Evolutionary conservation across 257 asterid genomes (phyloP).

Genomic region (Coffea eugenioides): DNA sequence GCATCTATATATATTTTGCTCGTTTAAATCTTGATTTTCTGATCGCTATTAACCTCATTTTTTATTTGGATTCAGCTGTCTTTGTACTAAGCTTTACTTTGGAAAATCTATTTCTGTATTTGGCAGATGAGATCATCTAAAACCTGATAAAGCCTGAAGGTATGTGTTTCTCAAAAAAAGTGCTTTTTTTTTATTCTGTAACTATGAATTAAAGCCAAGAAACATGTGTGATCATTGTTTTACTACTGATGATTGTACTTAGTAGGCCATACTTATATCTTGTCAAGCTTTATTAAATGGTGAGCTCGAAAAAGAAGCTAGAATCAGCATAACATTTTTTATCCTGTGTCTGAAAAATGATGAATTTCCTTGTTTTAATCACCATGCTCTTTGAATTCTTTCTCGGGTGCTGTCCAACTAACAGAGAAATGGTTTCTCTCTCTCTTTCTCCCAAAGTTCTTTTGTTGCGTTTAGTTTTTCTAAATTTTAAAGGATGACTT

Average conservation of each 20-base stretch:
- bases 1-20: background rate
- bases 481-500: slow-evolving; percentile 1
- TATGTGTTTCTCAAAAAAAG: slow-evolving; percentile 4
- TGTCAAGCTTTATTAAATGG: slow-evolving; percentile 8
- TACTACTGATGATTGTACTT: background rate
- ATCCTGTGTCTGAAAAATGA: background rate
- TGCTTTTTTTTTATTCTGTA: background rate
- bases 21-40: slow-evolving; percentile 20
- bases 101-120: background rate
- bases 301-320: background rate
- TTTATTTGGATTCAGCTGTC: background rate
- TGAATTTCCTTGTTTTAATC: background rate
- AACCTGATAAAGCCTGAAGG: slow-evolving; percentile 31
- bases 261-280: background rate
- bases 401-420: background rate
- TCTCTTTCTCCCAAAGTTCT: background rate
- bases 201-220: background rate
- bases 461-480: background rate
- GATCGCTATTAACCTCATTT: slow-evolving; percentile 7
- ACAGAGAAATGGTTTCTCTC: background rate
- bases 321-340: background rate
- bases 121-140: slow-evolving; percentile 29
- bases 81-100: slow-evolving; percentile 1
- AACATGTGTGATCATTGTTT: background rate
- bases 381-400: background rate